These are phyloP conservation scores for Lasiodiplodia gonubiensis DNA, from an alignment of 2,329 filamentous ascomycete genomes.

Conservation along the genomic window DNA sequence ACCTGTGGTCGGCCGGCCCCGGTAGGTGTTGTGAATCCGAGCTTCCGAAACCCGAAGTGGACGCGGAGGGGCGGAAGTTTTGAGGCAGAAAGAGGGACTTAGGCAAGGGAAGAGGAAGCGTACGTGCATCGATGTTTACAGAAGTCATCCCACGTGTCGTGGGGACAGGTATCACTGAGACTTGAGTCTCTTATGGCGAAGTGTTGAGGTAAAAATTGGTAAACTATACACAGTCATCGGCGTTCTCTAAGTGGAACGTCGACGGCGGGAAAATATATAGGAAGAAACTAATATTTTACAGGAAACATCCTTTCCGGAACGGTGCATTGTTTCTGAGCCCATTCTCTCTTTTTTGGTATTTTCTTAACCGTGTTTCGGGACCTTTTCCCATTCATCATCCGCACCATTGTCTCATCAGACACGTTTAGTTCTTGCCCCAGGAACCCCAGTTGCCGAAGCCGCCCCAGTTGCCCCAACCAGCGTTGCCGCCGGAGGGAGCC, in stretches of 20 bases:
- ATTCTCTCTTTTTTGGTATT: background rate
- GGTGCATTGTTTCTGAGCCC: background rate
- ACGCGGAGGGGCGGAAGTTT: background rate
- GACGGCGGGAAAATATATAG: background rate
- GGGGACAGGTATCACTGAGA: background rate
- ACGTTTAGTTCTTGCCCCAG: background rate
- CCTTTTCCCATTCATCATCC: background rate
- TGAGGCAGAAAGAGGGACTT: background rate
- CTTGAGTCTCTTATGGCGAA: background rate
- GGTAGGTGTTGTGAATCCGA: background rate
- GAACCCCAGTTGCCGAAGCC: constrained; percentile 5
- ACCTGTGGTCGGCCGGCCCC: background rate
- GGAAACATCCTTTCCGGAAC: background rate
- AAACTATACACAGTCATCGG: background rate
- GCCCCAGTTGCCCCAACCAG: constrained; percentile 9
- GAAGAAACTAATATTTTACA: background rate
- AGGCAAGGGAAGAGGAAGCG: background rate
- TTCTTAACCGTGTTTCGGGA: background rate
- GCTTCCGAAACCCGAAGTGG: background rate
- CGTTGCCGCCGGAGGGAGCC: background rate
- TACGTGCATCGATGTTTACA: background rate
- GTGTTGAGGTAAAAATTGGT: background rate
- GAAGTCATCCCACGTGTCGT: background rate
- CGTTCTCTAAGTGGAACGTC: background rate
- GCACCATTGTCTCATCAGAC: background rate